Base-by-base conservation (phyloP, 2,329 filamentous ascomycete species). In the Cladophialophora carrionii region DNA sequence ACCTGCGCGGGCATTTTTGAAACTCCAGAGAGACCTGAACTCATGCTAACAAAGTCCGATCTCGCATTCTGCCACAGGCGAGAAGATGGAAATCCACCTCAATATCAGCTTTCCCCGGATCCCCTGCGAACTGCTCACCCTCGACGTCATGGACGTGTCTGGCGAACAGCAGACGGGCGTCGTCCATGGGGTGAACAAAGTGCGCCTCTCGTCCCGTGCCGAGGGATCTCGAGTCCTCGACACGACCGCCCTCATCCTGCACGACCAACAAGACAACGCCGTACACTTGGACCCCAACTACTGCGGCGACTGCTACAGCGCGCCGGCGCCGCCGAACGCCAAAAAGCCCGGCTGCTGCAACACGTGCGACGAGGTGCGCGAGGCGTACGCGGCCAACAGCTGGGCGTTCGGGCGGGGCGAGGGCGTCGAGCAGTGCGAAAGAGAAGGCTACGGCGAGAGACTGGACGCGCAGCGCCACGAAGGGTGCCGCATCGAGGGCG, bases 131-230 rank as follows among this genome's bases (percentile, higher is more conserved):
- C 87, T 99, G 58, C 83, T 98, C 71, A 97, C 95, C 12, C 88
- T 99, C 73, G 95, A 99, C 77, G 94, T 99, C 63, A 99, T 99
- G 95, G 95, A 99, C 79, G 94, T 98, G 29, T 96, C 92, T 24
- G 95, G 95, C 69, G 95, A 99, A 79, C 90, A 97, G 75, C 95
- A 99, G 78, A 91, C 93, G 72, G 95, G 94, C 59, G 90, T 99
- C 64, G 88, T 92, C 77, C 92, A 97, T 75, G 95, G 95, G 53
- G 87, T 99, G 68, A 91, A 87, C 79, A 98, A 97, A 81, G 90
- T 97, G 68, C 88, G 95, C 67, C 84, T 99, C 67, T 83, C 85
- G 68, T 83, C 92, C 26, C 82, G 84, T 71, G 81, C 81, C 51
- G 88, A 96, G 72, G 94, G 94, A 48, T 90, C 93, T 68, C 83